Base-by-base conservation (phyloP, 208 protist species). In the Balamuthia mandrillaris region DNA sequence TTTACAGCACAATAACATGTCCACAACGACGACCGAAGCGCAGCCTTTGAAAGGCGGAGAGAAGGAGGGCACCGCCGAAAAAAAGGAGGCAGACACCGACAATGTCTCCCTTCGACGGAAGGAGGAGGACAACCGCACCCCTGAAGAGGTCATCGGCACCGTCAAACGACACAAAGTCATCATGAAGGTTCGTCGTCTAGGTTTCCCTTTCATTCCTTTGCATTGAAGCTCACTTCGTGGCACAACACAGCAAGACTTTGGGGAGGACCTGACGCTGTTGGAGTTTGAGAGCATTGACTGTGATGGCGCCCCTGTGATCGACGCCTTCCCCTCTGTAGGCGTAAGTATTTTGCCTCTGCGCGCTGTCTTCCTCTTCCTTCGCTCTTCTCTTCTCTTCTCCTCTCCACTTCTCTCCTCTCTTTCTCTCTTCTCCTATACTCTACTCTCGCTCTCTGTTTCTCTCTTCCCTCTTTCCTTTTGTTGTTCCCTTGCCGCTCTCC, bases 61-160 rank as follows among this genome's bases (percentile, higher is more conserved):
- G 42, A 16, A 51, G 65, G 12, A 49, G 58, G 58, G n/a, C 58
- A 31, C 58, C 14, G 58, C n/a, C 24, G 33, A 12, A 10, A 31
- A 65, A 65, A 31, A 9, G 24, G 10, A 10, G 4, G 51, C 44
- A 42, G 3, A 77, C 29, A 3, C 44, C 41, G 21, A 10, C 68
- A 37, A 0, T 16, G 58, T 60, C 31, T 44, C 18, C 21, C 37
- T 33, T 3, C 6, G 68, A n/a, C n/a, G n/a, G n/a, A n/a, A n/a
- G n/a, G n/a, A n/a, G n/a, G n/a, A n/a, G 44, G 42, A 27, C 68
- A n/a, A n/a, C n/a, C n/a, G n/a, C n/a, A n/a, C n/a, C n/a, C n/a
- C n/a, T n/a, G n/a, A n/a, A n/a, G n/a, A n/a, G n/a, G n/a, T n/a
- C 63, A 72, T 21, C 63, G 63, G 63, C 63, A 72, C 47, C 37